Evolutionary conservation across 768 basidiomycete genomes (phyloP), one percentile per base, ranked within the genome.

Genomic region (Gymnopilus dilepis): DNA sequence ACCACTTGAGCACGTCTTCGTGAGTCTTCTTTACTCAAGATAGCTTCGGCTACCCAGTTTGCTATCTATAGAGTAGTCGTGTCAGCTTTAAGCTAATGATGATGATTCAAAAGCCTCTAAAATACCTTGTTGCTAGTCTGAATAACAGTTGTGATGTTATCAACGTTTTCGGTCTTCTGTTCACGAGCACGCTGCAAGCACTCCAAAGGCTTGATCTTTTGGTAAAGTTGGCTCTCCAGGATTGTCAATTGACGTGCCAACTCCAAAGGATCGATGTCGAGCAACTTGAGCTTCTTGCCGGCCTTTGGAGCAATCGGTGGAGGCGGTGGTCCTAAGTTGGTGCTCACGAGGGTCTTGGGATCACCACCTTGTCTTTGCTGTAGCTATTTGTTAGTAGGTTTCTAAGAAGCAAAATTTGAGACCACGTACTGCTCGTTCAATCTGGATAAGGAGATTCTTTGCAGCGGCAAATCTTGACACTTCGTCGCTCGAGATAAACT

Each of bases 181-280:
- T 93, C 91, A 37, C 91, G 85, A 7, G 91, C 92, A 68, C 86
- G 89, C 75, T 89, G 87, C 19, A 99, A 78, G 77, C 94, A 98
- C 73, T 99, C 97, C 76, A 90, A 89, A 0, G 94, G 90, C 34
- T 87, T 87, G 67, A 99, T 97, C 73, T 86, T 88, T 75, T 91
- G 89, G 77, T 94, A 99, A 41, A 96, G 76, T 48, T 84, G 80
- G 65, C 90, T 91, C 74, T 99, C 97, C 79, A 96, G 82, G 61
- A 97, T 88, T 0, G 97, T 98, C 62, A 99, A 77, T 72, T 99
- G 97, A 28, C 97, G 84, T 0, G 96, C 97, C 17, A 99, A 74
- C 74, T 99, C 97, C 58, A 95, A 75, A 1, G 95, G 82, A 65
- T 97, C 92, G 51, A 99, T 85, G 69, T 99, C 97, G 21, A 86